Base-by-base conservation (phyloP, 495 filamentous ascomycete species). In the Aspergillus ellipticus region DNA sequence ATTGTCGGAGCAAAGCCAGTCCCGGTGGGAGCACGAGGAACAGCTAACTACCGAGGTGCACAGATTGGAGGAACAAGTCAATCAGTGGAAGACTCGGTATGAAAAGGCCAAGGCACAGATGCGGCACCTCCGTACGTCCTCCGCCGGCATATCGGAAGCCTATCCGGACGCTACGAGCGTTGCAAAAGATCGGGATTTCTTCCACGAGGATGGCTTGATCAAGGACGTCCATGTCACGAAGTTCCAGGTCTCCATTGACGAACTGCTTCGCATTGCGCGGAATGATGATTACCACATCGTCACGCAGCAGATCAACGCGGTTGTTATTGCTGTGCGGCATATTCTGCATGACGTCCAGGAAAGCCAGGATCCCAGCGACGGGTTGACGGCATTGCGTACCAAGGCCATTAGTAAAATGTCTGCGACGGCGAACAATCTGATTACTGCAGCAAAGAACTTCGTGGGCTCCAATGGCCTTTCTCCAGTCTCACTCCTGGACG, bases 211-310 rank as follows among this genome's bases (percentile, higher is more conserved):
- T 48, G 94, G 94, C 2, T 66, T 93, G 21, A 84, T 98, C 46
- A 89, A 87, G 70, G 92, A 96, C 70, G 82, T 96, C 19, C 87
- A 96, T 72, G 83, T 98, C 45, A 96, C 94, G 33, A 90, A 89
- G 59, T 97, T 96, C 78, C 94, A 98, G 67, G 87, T 97, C 59
- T 84, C 92, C 15, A 88, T 98, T 54, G 94, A 97, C 65, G 94
- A 97, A 63, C 82, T 97, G 5, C 77, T 98, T n/a, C 85, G 84
- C 33, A 78, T 78, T 41, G 90, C 89, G 3, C 85, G 93, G 15
- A 78, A 74, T 22, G 82, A 87, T n/a, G 85, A 88, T 48, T 85
- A 90, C 0, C 78, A 82, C 26, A 76, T 79, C 45, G 85, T 93
- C 22, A 82, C 95, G 33, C 82, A 89, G 29, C 80, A 87, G 58